Conservation (phyloP, 2,329 filamentous ascomycete species). For the Teratosphaeria pseudoeucalypti region DNA sequence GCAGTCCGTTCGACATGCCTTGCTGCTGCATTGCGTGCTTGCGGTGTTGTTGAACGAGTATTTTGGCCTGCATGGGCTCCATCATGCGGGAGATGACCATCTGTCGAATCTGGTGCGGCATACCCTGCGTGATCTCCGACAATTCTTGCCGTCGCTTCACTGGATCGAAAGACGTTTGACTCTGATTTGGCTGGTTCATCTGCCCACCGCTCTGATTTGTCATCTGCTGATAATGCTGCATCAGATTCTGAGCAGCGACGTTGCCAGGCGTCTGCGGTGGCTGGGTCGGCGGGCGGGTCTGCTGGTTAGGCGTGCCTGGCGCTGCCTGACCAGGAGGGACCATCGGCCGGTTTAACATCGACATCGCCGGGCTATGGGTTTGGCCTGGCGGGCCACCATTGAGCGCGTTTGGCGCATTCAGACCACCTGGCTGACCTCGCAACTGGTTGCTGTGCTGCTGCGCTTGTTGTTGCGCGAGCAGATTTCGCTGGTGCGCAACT, state of each 20-base stretch:
- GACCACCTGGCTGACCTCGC: conserved; percentile 35
- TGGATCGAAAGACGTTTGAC: background rate
- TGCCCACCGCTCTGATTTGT: conserved; percentile 26
- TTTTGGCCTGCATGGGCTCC: background rate
- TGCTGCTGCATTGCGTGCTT: background rate
- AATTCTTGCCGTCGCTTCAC: background rate
- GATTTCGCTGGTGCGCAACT: conserved; percentile 21
- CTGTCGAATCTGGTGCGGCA: background rate
- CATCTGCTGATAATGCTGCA: conserved; percentile 24
- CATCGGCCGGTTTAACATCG: conserved; percentile 40
- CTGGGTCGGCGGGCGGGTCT: conserved; percentile 16
- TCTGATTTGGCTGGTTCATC: background rate
- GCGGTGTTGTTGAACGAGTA: background rate
- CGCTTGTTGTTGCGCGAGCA: conserved; percentile 25
- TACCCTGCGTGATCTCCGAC: background rate
- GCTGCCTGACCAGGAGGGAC: conserved; percentile 32
- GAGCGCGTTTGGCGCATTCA: conserved; percentile 32
- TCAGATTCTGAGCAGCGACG: conserved; percentile 12
- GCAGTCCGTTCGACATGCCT: background rate
- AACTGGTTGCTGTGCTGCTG: conserved; percentile 35
- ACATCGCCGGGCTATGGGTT: conserved; percentile 35
- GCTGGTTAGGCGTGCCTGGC: conserved; percentile 22
- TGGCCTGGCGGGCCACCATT: conserved; percentile 22
- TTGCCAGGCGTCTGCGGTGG: conserved; percentile 17
- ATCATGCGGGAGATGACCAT: background rate